Base-by-base conservation (phyloP, 495 filamentous ascomycete genomes). In the Mytilinidion resinicola region DNA sequence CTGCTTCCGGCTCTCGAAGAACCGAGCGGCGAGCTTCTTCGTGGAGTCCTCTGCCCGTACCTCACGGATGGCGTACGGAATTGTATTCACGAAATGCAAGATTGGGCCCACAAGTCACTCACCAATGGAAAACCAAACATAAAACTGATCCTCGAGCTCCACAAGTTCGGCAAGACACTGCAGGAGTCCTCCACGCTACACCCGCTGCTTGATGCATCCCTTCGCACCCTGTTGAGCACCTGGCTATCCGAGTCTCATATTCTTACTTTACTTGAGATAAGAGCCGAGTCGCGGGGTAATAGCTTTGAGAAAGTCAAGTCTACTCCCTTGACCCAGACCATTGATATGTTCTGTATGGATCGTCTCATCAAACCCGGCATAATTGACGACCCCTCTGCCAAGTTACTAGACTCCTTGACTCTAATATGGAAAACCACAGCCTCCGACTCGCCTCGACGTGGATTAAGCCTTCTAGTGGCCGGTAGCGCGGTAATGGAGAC, bases 271-370 rank as follows among this genome's bases (percentile, higher is more conserved):
- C 4, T 21, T 21, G 15, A 19, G 5, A 49, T 49, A 20, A 19
- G 46, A 8, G 17, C 21, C 33, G 46, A 19, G 15, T 19, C 17
- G 14, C 17, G 33, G 8, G 33, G 14, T 25, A 30, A 19, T 19
- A 30, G 1, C 14, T 25, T 25, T 10, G 7, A 25, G 14, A 25
- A n/a, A 11, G 14, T 17, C 19, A 14, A 6, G 12, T 1, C 46
- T n/a, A 21, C 12, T 53, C 14, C n/a, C 9, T 36, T 60, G 49
- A 60, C 46, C 12, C 33, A 47, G 14, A 4, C 42, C 5, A 41
- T 64, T 15, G 53, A 57, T 19, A 21, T 42, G 12, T 61, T 41
- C 19, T 64, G 48, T 47, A 54, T 57, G 21, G 62, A 61, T 38
- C 53, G 51, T 1, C 39, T 64, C 10, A 49, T 61, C 19, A 35